A percentile compares a stretch with the other conserved stretches of the same genome.
These are phyloP conservation scores for Phialemonium atrogriseum DNA, from an alignment of 2,329 filamentous ascomycete genomes.

Conservation along the genomic window DNA sequence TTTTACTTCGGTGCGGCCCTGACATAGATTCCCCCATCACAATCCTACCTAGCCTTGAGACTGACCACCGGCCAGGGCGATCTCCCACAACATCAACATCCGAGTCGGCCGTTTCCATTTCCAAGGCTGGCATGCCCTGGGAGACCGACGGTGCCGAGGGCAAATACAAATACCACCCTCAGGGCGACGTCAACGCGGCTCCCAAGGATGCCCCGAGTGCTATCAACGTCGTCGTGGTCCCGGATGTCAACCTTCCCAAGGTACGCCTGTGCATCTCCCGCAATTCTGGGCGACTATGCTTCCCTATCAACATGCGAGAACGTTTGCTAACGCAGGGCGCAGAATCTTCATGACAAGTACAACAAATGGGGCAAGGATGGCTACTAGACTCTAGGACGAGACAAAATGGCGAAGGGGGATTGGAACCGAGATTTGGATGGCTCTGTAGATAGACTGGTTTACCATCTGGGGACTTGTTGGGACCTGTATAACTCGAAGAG, in stretches of 20 bases:
- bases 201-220: slow-evolving; percentile 91
- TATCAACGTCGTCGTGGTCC: slow-evolving; percentile 88
- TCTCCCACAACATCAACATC: slow-evolving; percentile 80
- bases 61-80: slow-evolving; percentile 45
- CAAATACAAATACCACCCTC: slow-evolving; percentile 76
- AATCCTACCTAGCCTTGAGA: too few relatives aligned
- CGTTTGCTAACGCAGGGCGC: too few relatives aligned
- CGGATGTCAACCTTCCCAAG: slow-evolving; percentile 87
- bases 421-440: slow-evolving; percentile 2
- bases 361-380: slow-evolving; percentile 99
- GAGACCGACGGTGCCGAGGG: slow-evolving; percentile 57
- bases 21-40: slow-evolving; percentile 2
- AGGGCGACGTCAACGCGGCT: slow-evolving; percentile 66
- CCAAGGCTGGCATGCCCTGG: slow-evolving; percentile 82
- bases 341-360: slow-evolving; percentile 92
- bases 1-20: slow-evolving; percentile 68
- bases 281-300: neutral
- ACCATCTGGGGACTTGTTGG: too few relatives aligned
- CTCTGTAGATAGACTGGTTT: slow-evolving; percentile 14
- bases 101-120: slow-evolving; percentile 68
- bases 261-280: slow-evolving; percentile 34
- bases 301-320: too few relatives aligned
- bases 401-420: neutral
- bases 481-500: too few relatives aligned
- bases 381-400: slow-evolving; percentile 43